Evolutionary conservation across 371 early-diverging fungal species (phyloP).

Genomic region (Mortierella sp.): DNA sequence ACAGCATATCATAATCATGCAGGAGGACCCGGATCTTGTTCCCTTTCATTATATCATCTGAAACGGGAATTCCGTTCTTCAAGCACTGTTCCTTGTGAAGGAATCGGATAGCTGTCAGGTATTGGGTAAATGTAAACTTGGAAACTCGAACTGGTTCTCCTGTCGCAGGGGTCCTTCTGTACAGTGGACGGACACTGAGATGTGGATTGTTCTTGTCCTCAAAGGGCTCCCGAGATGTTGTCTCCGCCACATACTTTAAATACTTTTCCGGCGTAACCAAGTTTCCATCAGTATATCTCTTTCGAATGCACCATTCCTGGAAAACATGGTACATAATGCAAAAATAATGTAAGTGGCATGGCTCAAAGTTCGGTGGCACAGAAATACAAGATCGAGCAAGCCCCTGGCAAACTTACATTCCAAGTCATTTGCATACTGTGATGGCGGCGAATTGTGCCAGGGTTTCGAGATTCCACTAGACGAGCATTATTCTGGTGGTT

Average conservation of each 20-base stretch:
- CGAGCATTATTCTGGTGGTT: too few species aligned
- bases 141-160: background rate
- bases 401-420: too few species aligned
- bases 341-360: too few species aligned
- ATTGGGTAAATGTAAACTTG: background rate
- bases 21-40: background rate
- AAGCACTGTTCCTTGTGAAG: background rate
- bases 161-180: background rate
- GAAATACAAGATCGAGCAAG: too few species aligned
- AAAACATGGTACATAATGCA: background rate
- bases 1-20: background rate
- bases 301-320: conserved; percentile 5
- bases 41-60: background rate
- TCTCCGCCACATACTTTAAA: background rate
- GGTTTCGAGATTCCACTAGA: too few species aligned
- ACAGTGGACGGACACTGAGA: background rate
- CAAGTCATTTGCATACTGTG: too few species aligned
- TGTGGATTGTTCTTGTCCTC: background rate
- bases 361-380: too few species aligned
- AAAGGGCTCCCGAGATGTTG: background rate
- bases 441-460: too few species aligned
- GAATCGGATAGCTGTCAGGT: background rate
- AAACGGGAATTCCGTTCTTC: background rate
- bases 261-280: background rate
- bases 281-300: background rate